Conservation (phyloP, 305 asterid genomes). For the Fraxinus platypoda region DNA sequence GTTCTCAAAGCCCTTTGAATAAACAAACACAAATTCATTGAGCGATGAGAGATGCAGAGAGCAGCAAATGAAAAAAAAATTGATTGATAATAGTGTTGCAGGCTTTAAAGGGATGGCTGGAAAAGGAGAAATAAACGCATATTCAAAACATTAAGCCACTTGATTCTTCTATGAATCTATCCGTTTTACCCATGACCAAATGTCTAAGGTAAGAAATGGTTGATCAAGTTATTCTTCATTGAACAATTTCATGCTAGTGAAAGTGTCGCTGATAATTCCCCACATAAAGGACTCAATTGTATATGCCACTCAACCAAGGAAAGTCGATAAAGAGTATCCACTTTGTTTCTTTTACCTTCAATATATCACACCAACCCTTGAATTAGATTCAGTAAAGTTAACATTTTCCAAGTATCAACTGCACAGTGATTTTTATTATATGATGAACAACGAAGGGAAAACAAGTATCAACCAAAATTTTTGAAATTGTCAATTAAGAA, state of each 20-base stretch:
- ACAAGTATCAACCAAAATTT: background rate
- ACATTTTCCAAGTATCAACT: background rate
- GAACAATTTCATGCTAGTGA: background rate
- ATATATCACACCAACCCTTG: background rate
- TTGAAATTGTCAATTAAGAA: background rate
- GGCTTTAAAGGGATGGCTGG: background rate
- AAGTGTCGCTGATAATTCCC: background rate
- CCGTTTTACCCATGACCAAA: background rate
- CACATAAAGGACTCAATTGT: background rate
- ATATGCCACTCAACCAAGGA: background rate
- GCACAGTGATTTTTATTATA: background rate
- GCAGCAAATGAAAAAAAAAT: background rate
- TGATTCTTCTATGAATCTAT: background rate
- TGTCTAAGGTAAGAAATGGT: background rate
- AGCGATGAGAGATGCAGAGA: constrained; percentile 14
- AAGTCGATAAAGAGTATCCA: background rate
- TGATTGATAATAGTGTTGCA: background rate
- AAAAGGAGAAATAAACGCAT: background rate
- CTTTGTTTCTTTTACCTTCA: background rate
- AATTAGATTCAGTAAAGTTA: background rate
- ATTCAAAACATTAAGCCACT: background rate
- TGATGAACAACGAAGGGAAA: background rate
- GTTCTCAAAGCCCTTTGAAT: constrained; percentile 81
- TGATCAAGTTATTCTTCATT: background rate
- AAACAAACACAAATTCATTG: constrained; percentile 4